These are phyloP conservation scores for Clavispora vitiphila DNA, from an alignment of 805 yeast species.

Conservation along the genomic window DNA sequence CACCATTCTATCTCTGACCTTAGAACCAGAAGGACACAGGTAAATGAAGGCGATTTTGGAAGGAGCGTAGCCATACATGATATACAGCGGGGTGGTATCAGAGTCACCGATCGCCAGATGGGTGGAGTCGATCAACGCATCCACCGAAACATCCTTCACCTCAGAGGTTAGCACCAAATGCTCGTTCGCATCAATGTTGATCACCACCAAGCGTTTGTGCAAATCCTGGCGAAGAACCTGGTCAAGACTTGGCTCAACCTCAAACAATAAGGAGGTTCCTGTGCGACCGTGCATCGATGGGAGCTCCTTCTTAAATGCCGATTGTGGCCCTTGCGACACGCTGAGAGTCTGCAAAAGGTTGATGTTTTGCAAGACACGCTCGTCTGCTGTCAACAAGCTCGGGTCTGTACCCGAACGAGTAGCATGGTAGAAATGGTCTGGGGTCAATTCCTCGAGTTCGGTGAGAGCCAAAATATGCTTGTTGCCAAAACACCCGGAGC, in stretches of 20 bases:
- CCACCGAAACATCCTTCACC: slow-evolving; percentile 16
- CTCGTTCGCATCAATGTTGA: slow-evolving; percentile 53
- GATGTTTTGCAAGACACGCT: slow-evolving; percentile 44
- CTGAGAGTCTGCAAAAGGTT: slow-evolving; percentile 30
- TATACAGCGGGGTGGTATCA: slow-evolving; percentile 50
- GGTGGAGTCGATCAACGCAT: slow-evolving; percentile 19
- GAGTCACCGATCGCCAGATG: slow-evolving; percentile 20
- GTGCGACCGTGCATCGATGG: slow-evolving; percentile 28
- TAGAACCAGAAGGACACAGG: slow-evolving; percentile 86
- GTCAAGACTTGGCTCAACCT: slow-evolving; percentile 18
- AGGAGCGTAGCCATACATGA: slow-evolving; percentile 41
- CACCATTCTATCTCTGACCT: slow-evolving; percentile 86
- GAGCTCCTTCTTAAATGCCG: slow-evolving; percentile 24
- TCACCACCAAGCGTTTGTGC: slow-evolving; percentile 35
- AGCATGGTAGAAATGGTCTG: slow-evolving; percentile 37
- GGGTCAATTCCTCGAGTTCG: slow-evolving; percentile 49
- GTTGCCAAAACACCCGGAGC: slow-evolving; percentile 50
- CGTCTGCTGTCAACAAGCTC: slow-evolving; percentile 56
- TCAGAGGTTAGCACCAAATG: slow-evolving; percentile 21
- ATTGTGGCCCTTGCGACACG: slow-evolving; percentile 14
- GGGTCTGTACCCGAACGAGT: slow-evolving; percentile 17
- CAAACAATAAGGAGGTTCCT: slow-evolving; percentile 9
- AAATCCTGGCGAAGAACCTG: slow-evolving; percentile 14
- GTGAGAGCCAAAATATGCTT: slow-evolving; percentile 44
- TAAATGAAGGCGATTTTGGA: slow-evolving; percentile 58